phyloP scores from a whole-genome alignment of 805 yeast species.

The Pichia nakasei region DNA sequence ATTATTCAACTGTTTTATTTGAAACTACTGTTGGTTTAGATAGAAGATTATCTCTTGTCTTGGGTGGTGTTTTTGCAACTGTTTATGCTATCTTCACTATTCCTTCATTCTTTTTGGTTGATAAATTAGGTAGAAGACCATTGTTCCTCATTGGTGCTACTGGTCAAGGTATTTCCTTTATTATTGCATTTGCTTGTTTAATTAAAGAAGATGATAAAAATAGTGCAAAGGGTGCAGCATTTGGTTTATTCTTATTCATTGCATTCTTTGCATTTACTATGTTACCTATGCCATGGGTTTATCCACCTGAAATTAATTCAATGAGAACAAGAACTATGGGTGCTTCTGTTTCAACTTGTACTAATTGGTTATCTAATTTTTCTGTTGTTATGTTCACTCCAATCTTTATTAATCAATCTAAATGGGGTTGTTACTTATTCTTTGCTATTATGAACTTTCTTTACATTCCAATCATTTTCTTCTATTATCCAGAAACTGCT shows the following conservation, averaged over 20 bases:
- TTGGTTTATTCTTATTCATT: slow-evolving; percentile 54
- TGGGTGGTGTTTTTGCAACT: slow-evolving; percentile 60
- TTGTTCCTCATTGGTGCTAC: slow-evolving; percentile 34
- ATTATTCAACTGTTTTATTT: slow-evolving; percentile 52
- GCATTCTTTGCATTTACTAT: slow-evolving; percentile 44
- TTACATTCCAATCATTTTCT: slow-evolving; percentile 54
- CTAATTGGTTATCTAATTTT: slow-evolving; percentile 63
- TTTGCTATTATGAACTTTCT: slow-evolving; percentile 56
- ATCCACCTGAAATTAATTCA: slow-evolving; percentile 61
- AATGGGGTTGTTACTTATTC: slow-evolving; percentile 62
- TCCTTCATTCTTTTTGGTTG: slow-evolving; percentile 53
- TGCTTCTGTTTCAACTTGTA: slow-evolving; percentile 51
- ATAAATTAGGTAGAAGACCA: slow-evolving; percentile 61
- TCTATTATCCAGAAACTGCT: slow-evolving; percentile 70
- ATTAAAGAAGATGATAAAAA: slow-evolving; percentile 29
- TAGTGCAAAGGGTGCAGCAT: slow-evolving; percentile 58
- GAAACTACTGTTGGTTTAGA: slow-evolving; percentile 41
- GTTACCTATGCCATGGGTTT: slow-evolving; percentile 45
- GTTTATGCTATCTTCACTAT: slow-evolving; percentile 52
- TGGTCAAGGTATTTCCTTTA: slow-evolving; percentile 42
- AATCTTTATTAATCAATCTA: slow-evolving; percentile 37
- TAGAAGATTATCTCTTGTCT: slow-evolving; percentile 45
- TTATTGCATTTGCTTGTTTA: slow-evolving; percentile 42
- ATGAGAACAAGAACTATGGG: slow-evolving; percentile 63
- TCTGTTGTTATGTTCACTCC: slow-evolving; percentile 67